A percentile compares a stretch with the other conserved stretches of the same genome.
Conservation (phyloP, 1,284 basidiomycete genomes). For the Pseudozyma pruni region DNA sequence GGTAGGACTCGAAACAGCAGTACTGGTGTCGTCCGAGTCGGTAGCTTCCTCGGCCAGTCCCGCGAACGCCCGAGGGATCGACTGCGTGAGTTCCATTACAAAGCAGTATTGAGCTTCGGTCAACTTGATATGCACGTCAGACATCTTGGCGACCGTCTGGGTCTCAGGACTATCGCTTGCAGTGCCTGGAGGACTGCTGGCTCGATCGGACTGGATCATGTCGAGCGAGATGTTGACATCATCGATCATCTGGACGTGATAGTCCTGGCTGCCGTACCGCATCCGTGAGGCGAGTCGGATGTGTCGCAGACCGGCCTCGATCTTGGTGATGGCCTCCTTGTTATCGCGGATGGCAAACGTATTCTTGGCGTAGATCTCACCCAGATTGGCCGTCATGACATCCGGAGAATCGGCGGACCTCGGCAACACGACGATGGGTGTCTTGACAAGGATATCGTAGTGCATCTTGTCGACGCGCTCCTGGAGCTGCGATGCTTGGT, state of each 20-base stretch:
- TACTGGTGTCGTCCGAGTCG: constrained; percentile 37
- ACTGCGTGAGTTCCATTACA: constrained; percentile 77
- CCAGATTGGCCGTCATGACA: constrained; percentile 82
- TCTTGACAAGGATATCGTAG: constrained; percentile 88
- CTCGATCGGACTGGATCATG: constrained; percentile 73
- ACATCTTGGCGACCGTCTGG: constrained; percentile 77
- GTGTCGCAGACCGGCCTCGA: constrained; percentile 82
- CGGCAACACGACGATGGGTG: constrained; percentile 92
- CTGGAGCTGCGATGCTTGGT: constrained; percentile 79
- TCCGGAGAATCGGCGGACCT: constrained; percentile 78
- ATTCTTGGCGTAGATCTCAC: constrained; percentile 88
- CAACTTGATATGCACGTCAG: constrained; percentile 87
- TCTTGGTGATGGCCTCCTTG: constrained; percentile 67
- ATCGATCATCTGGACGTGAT: constrained; percentile 81
- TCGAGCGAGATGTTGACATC: constrained; percentile 84
- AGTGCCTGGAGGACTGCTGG: constrained; percentile 5
- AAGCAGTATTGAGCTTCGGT: constrained; percentile 90
- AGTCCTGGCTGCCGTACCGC: constrained; percentile 47
- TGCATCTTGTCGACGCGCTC: constrained; percentile 77
- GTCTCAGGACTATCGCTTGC: constrained; percentile 67
- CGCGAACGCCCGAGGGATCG: constrained; percentile 78
- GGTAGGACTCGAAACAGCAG: constrained; percentile 30
- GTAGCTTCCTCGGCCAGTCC: constrained; percentile 64
- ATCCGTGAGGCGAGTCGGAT: constrained; percentile 75
- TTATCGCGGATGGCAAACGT: constrained; percentile 72